Evolutionary conservation across 352 stramenopile species (phyloP), one percentile per base, ranked within the genome.

Genomic region (Phytophthora meadii): DNA sequence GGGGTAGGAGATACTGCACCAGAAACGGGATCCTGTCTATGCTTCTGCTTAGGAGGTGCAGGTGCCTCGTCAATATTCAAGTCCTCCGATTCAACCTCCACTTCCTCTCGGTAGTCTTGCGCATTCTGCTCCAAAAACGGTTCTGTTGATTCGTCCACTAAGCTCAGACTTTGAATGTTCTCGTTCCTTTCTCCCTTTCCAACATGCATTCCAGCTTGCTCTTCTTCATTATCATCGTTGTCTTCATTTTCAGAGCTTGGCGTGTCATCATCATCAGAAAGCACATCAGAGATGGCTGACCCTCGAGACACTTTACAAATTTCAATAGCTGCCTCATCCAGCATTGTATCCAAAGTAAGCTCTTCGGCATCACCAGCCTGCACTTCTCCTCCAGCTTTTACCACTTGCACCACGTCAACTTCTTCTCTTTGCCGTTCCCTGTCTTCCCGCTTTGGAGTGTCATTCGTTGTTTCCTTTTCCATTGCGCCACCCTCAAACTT

Each of bases 261-360:
- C 3, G 45, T 61, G 17, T 72, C 51, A n/a, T 74, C 68, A 61
- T 79, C 67, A 41, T 72, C 58, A 24, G 68, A 76, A 28, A 80
- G 52, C 28, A 66, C 48, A 44, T 80, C 66, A 8, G 61, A 69
- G 30, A 67, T 58, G 32, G 48, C 27, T 9, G 66, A 76, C 8
- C 28, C 27, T 53, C 53, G 52, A 46, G 50, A 52, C 15, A 63
- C 12, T 17, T 76, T 75, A 48, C 49, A 62, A 34, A 68, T 60
- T 36, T 67, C 66, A 10, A 79, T 73, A 1, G 63, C 41, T 32
- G 52, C 32, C n/a, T 54, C 62, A 10, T 72, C 47, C 40, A 76
- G 28, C 54, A 74, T 71, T 12, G 51, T 51, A 32, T 73, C 59
- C 12, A 74, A 10, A 45, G 76, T 51, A 12, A 63, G 15, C 12